Conservation (phyloP, 2,329 filamentous ascomycete genomes). For the Neoscytalidium dimidiatum region DNA sequence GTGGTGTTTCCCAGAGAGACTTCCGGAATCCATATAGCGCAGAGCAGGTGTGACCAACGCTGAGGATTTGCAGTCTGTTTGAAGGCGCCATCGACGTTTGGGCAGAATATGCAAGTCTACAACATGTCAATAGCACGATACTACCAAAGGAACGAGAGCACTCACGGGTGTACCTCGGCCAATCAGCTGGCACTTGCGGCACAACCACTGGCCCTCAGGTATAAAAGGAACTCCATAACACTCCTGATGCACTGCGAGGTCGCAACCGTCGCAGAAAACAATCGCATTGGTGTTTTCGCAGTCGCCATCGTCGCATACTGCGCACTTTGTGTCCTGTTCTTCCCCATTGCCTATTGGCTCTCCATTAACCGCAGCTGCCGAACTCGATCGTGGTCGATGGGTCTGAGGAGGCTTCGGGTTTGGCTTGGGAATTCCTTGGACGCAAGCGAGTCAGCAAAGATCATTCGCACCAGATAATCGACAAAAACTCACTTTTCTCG, state of each 20-base stretch:
- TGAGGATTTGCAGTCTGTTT: constrained; percentile 92
- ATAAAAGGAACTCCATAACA: constrained; percentile 99
- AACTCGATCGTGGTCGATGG: constrained; percentile 88
- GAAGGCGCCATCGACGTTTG: constrained; percentile 95
- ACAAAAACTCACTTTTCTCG: constrained; percentile 67
- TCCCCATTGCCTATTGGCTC: constrained; percentile 80
- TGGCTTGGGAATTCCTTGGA: constrained; percentile 77
- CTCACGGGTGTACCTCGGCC: constrained; percentile 83
- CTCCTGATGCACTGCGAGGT: constrained; percentile 96
- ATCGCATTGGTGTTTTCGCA: constrained; percentile 99
- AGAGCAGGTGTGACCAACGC: constrained; percentile 95
- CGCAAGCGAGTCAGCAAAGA: constrained; percentile 12
- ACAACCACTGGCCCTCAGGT: constrained; percentile 97
- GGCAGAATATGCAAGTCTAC: constrained; percentile 94
- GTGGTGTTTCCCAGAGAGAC: constrained; percentile 93
- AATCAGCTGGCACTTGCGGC: constrained; percentile 93
- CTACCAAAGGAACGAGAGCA: constrained; percentile 29
- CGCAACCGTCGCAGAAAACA: constrained; percentile 97
- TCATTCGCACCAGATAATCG: background rate
- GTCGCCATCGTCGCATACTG: constrained; percentile 98
- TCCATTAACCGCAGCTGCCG: constrained; percentile 91
- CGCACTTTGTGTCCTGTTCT: constrained; percentile 96
- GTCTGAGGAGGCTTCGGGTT: constrained; percentile 96
- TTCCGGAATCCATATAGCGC: constrained; percentile 98
- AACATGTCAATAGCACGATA: background rate